Evolutionary conservation across 768 basidiomycete genomes (phyloP).

Genomic region (Boletus huronensis): DNA sequence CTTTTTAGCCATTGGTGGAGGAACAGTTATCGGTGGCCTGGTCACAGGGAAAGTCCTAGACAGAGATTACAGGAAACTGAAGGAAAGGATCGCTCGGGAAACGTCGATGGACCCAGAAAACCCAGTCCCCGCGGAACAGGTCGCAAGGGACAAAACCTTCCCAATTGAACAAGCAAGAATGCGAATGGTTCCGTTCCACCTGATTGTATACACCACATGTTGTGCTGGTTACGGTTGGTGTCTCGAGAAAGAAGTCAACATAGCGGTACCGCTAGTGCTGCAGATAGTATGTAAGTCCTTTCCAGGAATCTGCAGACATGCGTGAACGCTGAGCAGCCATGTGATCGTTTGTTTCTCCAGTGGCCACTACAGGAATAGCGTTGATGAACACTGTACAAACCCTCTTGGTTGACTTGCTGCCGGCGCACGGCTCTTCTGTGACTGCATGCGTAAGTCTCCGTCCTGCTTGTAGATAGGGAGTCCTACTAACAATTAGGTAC

Average conservation of each 20-base stretch:
- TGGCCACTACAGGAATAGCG: conserved; percentile 44
- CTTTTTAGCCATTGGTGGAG: conserved; percentile 73
- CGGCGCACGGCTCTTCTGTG: conserved; percentile 59
- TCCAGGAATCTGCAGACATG: background rate
- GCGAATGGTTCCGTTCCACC: conserved; percentile 41
- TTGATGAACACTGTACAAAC: conserved; percentile 60
- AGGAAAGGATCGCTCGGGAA: conserved; percentile 13
- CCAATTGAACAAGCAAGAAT: conserved; percentile 62
- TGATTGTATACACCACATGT: conserved; percentile 37
- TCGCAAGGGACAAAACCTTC: conserved; percentile 39
- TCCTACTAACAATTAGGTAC: background rate
- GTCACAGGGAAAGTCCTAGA: conserved; percentile 63
- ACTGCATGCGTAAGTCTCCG: conserved; percentile 61
- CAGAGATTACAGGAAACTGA: conserved; percentile 52
- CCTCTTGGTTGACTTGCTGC: conserved; percentile 62
- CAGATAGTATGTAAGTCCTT: conserved; percentile 29
- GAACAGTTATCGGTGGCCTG: conserved; percentile 60
- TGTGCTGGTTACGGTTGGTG: conserved; percentile 62
- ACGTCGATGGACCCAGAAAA: conserved; percentile 21
- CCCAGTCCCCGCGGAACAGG: conserved; percentile 16
- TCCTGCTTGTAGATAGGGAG: background rate
- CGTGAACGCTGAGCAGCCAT: background rate
- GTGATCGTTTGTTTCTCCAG: conserved; percentile 28
- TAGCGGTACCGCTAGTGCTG: conserved; percentile 55
- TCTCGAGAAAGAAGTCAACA: conserved; percentile 43